A percentile compares a stretch with the other conserved stretches of the same genome.
Evolutionary conservation across 2,329 filamentous ascomycete genomes (phyloP).

Genomic region (Fusarium nematophilum): DNA sequence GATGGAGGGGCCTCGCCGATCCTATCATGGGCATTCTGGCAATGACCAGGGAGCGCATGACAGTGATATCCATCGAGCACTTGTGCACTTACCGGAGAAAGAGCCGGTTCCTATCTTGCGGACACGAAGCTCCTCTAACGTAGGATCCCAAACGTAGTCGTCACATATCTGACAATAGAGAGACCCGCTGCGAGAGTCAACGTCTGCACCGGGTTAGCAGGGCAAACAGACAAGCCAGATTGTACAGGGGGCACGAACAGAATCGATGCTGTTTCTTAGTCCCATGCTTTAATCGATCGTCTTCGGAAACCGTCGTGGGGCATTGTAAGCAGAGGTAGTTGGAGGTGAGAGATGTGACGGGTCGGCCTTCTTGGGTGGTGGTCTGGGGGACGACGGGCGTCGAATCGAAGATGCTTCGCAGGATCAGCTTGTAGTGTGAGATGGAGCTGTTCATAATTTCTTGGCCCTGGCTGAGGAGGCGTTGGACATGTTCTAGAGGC

Average conservation of each 20-base stretch:
- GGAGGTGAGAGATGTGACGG: conserved; percentile 71
- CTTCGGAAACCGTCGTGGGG: conserved; percentile 73
- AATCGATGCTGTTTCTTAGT: conserved; percentile 78
- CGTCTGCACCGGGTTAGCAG: conserved; percentile 63
- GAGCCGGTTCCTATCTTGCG: conserved; percentile 75
- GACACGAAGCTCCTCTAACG: conserved; percentile 78
- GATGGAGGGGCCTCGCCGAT: background rate
- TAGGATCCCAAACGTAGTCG: conserved; percentile 86
- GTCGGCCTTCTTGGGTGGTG: conserved; percentile 65
- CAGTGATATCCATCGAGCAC: background rate
- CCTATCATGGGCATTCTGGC: background rate
- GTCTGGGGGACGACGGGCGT: conserved; percentile 74
- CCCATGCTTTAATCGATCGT: conserved; percentile 75
- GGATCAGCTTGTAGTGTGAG: conserved; percentile 76
- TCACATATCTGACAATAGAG: conserved; percentile 86
- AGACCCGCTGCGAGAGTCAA: conserved; percentile 80
- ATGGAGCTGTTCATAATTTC: conserved; percentile 76
- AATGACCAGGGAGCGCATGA: background rate
- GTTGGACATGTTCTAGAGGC: conserved; percentile 75
- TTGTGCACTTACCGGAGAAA: conserved; percentile 65
- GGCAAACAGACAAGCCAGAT: background rate
- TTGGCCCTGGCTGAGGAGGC: conserved; percentile 70
- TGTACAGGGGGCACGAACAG: conserved; percentile 62
- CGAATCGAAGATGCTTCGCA: conserved; percentile 77
- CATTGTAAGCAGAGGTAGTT: conserved; percentile 82